Evolutionary conservation across 441 rosid species (phyloP).

Genomic region (Dalechampia spathulata): DNA sequence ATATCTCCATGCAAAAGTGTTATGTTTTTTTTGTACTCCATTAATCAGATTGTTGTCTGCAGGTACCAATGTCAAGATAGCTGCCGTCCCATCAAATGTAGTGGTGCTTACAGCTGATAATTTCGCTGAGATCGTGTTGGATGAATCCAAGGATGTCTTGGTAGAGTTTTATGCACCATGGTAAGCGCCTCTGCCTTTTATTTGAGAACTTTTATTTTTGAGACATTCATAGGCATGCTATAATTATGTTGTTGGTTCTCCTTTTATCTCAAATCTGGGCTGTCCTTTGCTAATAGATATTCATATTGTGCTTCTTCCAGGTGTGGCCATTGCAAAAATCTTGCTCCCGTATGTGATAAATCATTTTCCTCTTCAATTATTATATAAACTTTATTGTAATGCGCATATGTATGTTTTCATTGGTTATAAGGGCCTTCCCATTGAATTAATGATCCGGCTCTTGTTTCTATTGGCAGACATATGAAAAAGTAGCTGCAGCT

Average conservation of each 20-base stretch:
- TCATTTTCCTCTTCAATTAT: constrained; percentile 1
- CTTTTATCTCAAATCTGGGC: constrained; percentile 5
- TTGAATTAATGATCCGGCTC: constrained; percentile 1
- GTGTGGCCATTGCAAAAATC: constrained; percentile 98
- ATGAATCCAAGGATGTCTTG: constrained; percentile 71
- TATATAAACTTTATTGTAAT: not conserved
- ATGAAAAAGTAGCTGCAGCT: constrained; percentile 85
- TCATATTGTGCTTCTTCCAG: constrained; percentile 74
- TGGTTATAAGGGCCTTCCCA: not conserved
- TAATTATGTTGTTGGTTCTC: not conserved
- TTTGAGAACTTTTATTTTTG: not conserved
- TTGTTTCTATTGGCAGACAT: constrained; percentile 36
- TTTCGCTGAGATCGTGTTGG: constrained; percentile 74
- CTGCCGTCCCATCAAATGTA: constrained; percentile 59
- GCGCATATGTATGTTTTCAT: not conserved
- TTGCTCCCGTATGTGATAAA: constrained; percentile 72
- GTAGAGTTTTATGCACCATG: constrained; percentile 98
- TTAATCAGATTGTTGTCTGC: constrained; percentile 17
- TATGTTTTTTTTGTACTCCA: not conserved
- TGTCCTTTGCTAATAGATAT: constrained; percentile 5
- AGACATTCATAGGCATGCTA: not conserved
- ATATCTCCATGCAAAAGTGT: no score
- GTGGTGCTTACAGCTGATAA: constrained; percentile 59
- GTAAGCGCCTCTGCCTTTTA: constrained; percentile 26
- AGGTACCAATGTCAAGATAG: constrained; percentile 87